Base-by-base conservation (phyloP, 345 rosid genomes). In the Nephelium lappaceum region DNA sequence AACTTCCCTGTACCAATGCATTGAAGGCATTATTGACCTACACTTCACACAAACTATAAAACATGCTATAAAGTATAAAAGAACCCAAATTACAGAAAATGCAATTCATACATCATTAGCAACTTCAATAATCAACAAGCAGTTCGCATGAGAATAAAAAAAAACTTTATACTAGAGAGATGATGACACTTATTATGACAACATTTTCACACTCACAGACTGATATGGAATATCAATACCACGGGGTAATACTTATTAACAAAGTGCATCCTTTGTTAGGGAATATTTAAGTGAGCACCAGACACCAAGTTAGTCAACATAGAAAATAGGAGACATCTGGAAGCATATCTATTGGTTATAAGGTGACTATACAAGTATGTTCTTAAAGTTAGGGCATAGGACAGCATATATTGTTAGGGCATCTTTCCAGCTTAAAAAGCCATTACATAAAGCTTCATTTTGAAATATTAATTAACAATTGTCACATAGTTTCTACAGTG, bases 1-100 rank as follows among this genome's bases (percentile, higher is more conserved):
- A 93, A 87, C 86, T 90, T 95, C 73, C 94, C 99, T 93, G 79
- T 76, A 79, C 80, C 53, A 79, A 73, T 8, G 31, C 39, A 66
- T 62, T 38, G 31, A 43, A 75, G 53, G 38, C 49, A 61, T 14
- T 79, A 39, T 38, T 31, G 58, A 21, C 15, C 11, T 24, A 31
- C 64, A 43, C 42, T 16, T 47, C 53, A 24, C 9, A 68, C 39
- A 21, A 64, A 73, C 47, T 6, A 73, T 69, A 61, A 53, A 74
- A 55, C n/a, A 39, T 18, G 55, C 71, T 21, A 62, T 36, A 58
- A 27, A 12, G 67, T 11, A 2, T 2, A 45, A 45, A 45, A 45
- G 27, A 73, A 74, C n/a, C 41, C 51, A 43, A 69, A 66, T 43
- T 73, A 18, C 9, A 5, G 11, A 9, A 25, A 49, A 53, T 10